Base-by-base conservation (phyloP, 352 stramenopile species). In the Pythium aristosporum region DNA sequence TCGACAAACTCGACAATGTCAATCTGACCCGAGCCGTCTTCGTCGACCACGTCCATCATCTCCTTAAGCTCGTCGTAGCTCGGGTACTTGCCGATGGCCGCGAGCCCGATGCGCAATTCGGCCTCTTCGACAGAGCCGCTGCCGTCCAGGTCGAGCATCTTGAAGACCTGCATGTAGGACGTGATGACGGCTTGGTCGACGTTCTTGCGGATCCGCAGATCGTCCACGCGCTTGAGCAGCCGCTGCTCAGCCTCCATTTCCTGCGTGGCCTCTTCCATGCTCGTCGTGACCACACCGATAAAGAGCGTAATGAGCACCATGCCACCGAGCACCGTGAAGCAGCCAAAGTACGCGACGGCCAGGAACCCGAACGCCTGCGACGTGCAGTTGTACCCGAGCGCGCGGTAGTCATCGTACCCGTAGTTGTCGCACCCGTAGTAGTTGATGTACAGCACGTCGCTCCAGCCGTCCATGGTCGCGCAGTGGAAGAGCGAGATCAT, bases 241-340 rank as follows among this genome's bases (percentile, higher is more conserved):
- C 79, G 73, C 32, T 92, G 91, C 54, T 93, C 80, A 0, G 68
- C 78, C 42, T 90, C 79, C 81, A 94, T 94, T 57, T 92, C 82
- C 46, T 96, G 79, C 4, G 89, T 96, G 15, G 85, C 88, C 68
- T 97, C 89, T 54, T 94, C 82, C 89, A 97, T 96, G 64, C 82
- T 94, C 34, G 91, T 95, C 0, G 89, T 96, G 10, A 97, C 87
- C 36, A 94, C 88, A 93, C 89, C 89, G 62, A 97, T 96, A 61
- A 97, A 96, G 47, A 97, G 65, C 43, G 88, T 97, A 60, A 97
- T 95, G 28, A 97, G 76, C 15, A 97, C 87, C 74, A 97, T 90
- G 13, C 63, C 89, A 39, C 85, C 89, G 12, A 97, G 69, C 10
- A 97, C 72, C 21, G 90, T 88, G 66, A 97, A 96, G 12, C 72